A percentile compares a stretch with the other conserved stretches of the same genome.
Conservation (phyloP, 305 asterid genomes). For the Fraxinus floribunda region DNA sequence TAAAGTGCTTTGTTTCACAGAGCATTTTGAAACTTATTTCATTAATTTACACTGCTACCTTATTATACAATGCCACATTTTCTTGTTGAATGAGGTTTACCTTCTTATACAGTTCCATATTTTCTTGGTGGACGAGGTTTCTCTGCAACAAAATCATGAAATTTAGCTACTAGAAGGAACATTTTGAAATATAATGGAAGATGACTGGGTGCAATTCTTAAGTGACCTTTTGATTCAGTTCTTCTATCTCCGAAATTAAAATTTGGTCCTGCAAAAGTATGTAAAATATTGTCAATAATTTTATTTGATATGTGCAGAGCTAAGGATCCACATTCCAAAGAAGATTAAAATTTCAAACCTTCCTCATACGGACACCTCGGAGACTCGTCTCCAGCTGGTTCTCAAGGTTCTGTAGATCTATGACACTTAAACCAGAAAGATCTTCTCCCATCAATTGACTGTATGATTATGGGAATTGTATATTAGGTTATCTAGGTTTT, state of each 20-base stretch:
- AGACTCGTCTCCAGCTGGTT: conserved; percentile 66
- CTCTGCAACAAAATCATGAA: conserved; percentile 49
- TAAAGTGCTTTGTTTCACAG: conserved; percentile 10
- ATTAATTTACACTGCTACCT: conserved; percentile 38
- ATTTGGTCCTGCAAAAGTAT: conserved; percentile 51
- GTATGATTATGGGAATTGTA: conserved; percentile 22
- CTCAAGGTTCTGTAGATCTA: conserved; percentile 64
- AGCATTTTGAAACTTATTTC: conserved; percentile 6
- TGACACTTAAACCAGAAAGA: conserved; percentile 53
- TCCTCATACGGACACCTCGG: conserved; percentile 54
- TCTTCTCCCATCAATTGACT: conserved; percentile 74
- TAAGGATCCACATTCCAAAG: not conserved
- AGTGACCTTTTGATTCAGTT: conserved; percentile 57
- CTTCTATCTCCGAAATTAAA: conserved; percentile 56
- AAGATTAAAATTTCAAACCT: conserved; percentile 40
- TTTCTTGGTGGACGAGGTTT: conserved; percentile 62
- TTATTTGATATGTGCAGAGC: not conserved
- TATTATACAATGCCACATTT: conserved; percentile 46
- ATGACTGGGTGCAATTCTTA: not conserved
- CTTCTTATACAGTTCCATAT: conserved; percentile 60
- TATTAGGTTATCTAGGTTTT: conserved; percentile 1
- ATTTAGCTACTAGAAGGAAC: conserved; percentile 29
- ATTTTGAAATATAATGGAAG: conserved; percentile 10
- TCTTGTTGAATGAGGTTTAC: conserved; percentile 47
- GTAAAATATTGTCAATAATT: conserved; percentile 17